Base-by-base conservation (phyloP, 2,329 filamentous ascomycete genomes). In the Alternaria burnsii region DNA sequence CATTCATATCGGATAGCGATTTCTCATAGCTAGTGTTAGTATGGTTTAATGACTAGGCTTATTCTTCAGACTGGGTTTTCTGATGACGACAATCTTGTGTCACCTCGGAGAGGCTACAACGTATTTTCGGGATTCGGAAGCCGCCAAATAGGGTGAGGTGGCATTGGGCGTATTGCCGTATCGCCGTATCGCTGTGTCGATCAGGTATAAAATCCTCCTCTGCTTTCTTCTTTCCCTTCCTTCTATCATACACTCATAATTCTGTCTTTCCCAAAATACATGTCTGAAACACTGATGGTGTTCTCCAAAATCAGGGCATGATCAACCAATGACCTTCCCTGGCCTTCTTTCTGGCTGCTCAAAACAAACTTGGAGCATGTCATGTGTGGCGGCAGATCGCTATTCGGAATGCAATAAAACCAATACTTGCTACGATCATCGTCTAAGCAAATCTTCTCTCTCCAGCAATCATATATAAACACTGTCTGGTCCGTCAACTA, bases 41-140 rank as follows among this genome's bases (percentile, higher is more conserved):
- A 50, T 50, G 30, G 46, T 50, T 50, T 50, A 50, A 50, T 50
- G 46, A 50, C 30, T 36, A 50, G 14, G 9, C n/a, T 46, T 18
- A 12, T 46, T 46, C 43, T 46, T 46, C 16, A 46, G 10, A 1
- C 9, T 18, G 16, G 2, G 4, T 5, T 42, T 42, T 12, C 18
- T 24, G 20, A 12, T 20, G 12, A 16, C 3, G 12, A 5, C 4
- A 9, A 40, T 20, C n/a, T n/a, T 38, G 14, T 38, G 9, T 8
- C 1, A n/a, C 7, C 12, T 3, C 0, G 0, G 16, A 38, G 34
- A n/a, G 34, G 3, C 34, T 38, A n/a, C 1, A 9, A 9, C 16
- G 16, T 4, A 0, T 38, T 38, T 4, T 1, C 14, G 0, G 16
- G 0, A 18, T 3, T 38, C 1, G 16, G 34, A 38, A n/a, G 3